These are phyloP conservation scores for Cyberlindnera misumaiensis DNA, from an alignment of 805 yeast species.

Conservation along the genomic window DNA sequence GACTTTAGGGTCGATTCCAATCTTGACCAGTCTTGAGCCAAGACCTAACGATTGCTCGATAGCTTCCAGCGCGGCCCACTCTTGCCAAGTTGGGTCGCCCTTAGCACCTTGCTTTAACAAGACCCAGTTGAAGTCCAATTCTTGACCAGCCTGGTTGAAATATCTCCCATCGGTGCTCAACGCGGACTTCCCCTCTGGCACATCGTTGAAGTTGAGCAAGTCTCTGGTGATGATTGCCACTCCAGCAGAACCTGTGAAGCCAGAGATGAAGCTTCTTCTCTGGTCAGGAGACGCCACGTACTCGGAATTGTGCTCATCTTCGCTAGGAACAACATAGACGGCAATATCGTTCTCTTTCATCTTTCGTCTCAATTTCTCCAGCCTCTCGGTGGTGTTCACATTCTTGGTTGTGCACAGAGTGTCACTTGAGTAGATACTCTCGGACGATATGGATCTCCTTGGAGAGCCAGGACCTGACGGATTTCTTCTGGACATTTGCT, in stretches of 20 bases:
- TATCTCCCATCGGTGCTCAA: conserved; percentile 93
- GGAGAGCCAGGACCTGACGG: conserved; percentile 19
- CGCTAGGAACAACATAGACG: conserved; percentile 76
- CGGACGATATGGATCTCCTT: conserved; percentile 24
- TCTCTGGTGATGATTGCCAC: conserved; percentile 71
- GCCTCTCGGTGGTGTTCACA: conserved; percentile 53
- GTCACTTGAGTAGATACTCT: conserved; percentile 33
- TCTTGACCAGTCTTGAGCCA: conserved; percentile 35
- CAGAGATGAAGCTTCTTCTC: conserved; percentile 76
- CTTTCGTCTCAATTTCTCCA: conserved; percentile 50
- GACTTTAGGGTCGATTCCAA: conserved; percentile 81
- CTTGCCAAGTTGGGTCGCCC: conserved; percentile 73
- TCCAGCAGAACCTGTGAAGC: conserved; percentile 92
- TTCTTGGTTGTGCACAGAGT: conserved; percentile 32
- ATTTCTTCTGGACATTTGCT: conserved; percentile 29
- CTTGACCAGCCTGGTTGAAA: conserved; percentile 82
- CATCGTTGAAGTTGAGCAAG: conserved; percentile 32
- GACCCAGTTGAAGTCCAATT: conserved; percentile 74
- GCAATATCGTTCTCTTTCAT: conserved; percentile 62
- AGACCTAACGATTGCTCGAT: conserved; percentile 34
- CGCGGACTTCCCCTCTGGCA: conserved; percentile 59
- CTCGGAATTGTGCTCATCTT: conserved; percentile 92
- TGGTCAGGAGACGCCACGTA: conserved; percentile 79
- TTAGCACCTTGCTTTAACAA: conserved; percentile 72
- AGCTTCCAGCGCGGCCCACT: conserved; percentile 61